A percentile compares a stretch with the other conserved stretches of the same genome.
phyloP scores from a whole-genome alignment of 495 filamentous ascomycete genomes.

The Wilcoxina mikolae region DNA sequence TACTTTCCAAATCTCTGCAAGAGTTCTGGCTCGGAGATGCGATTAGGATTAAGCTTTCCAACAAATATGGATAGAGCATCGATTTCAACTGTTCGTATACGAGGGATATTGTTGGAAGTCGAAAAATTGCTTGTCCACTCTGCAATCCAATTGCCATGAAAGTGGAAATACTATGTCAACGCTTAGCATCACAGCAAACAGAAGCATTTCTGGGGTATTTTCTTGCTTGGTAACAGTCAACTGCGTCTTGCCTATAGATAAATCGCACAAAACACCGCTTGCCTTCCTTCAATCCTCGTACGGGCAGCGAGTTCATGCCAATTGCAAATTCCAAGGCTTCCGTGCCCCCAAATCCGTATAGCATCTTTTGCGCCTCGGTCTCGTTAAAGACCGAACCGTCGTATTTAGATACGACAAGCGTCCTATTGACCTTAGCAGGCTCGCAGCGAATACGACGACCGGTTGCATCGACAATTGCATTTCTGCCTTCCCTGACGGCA shows the following conservation, averaged over 20 bases:
- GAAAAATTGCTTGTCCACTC: constrained; percentile 27
- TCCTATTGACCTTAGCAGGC: constrained; percentile 26
- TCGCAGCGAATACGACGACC: constrained; percentile 27
- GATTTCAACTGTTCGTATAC: constrained; percentile 13
- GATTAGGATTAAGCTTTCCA: constrained; percentile 23
- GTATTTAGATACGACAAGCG: constrained; percentile 18
- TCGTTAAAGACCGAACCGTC: constrained; percentile 18
- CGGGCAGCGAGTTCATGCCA: constrained; percentile 16
- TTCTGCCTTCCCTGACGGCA: constrained; percentile 23
- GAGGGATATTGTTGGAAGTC: constrained; percentile 11
- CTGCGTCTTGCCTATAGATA: constrained; percentile 25
- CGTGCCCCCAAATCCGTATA: constrained; percentile 24
- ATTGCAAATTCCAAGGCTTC: constrained; percentile 23
- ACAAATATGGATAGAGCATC: constrained; percentile 24
- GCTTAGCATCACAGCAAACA: background rate
- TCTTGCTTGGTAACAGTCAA: constrained; percentile 24
- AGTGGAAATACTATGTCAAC: constrained; percentile 19
- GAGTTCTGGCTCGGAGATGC: constrained; percentile 17
- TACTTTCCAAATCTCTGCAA: constrained; percentile 17
- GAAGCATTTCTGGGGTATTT: background rate
- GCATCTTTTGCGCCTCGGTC: constrained; percentile 15
- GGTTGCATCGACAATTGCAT: constrained; percentile 21
- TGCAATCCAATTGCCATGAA: constrained; percentile 19
- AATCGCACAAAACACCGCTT: constrained; percentile 24
- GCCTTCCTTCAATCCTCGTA: constrained; percentile 18